Base-by-base conservation (phyloP, 2,329 filamentous ascomycete species). In the Fusarium incarnatum region DNA sequence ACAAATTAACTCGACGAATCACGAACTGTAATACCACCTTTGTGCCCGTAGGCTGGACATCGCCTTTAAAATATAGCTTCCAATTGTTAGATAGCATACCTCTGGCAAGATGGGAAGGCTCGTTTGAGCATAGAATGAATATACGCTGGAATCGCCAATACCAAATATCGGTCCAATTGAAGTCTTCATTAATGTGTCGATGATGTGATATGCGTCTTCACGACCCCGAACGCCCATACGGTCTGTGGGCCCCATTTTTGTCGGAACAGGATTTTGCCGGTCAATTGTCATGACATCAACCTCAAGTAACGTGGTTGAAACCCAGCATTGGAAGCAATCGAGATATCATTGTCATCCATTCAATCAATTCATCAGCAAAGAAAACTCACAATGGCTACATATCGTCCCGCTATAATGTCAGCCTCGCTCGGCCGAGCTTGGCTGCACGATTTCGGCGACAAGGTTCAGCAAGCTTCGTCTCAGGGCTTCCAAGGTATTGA, bases 211-310 rank as follows among this genome's bases (percentile, higher is more conserved):
- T 18, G 16, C 32, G 32, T n/a, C 34, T 34, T 34, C 16, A 18
- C 6, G 16, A 18, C 8, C 34, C 18, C 0, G 34, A 37, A 37
- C 18, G 6, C 34, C 18, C 18, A 7, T n/a, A 18, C 18, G 3
- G 15, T 23, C 18, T 27, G 12, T 23, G 13, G 12, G 58, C 6
- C 13, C 48, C 58, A 20, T 15, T 15, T 9, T 22, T 44, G 12
- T 18, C 60, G 60, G 60, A 63, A 48, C 13, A 64, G 59, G 15
- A 63, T 56, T 64, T 48, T 56, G 27, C 60, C 60, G 60, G 8
- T 6, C 15, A 6, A 4, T 16, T 2, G 8, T 30, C n/a, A 28
- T 40, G 32, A 41, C 30, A 23, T n/a, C 42, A 11, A 5, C 6
- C 15, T 12, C 8, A 30, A 15, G 8, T 2, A 6, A 32, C 30